A percentile compares a stretch with the other conserved stretches of the same genome.
Conservation (phyloP, 495 filamentous ascomycete species). For the Hypoxylon lienhwacheense region DNA sequence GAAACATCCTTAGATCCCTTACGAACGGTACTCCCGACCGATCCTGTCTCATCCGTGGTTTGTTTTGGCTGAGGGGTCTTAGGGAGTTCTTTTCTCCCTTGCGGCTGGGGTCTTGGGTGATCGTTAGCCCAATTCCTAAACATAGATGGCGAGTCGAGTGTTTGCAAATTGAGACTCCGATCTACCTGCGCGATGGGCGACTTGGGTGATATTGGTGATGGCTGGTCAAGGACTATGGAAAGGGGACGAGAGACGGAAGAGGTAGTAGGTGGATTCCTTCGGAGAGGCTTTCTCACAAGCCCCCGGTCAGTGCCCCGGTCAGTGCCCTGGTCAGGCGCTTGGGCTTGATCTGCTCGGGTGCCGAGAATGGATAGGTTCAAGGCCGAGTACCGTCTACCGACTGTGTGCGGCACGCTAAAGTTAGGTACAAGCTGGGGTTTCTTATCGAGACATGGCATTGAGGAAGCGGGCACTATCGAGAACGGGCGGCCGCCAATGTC, state of each 20-base stretch:
- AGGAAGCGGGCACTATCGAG: constrained; percentile 5
- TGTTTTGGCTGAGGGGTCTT: constrained; percentile 5
- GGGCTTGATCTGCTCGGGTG: constrained; percentile 11
- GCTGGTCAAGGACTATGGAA: constrained; percentile 54
- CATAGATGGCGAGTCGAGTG: constrained; percentile 35
- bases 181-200: constrained; percentile 8
- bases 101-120: constrained; percentile 10
- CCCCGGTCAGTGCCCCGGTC: too few species aligned
- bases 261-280: constrained; percentile 48
- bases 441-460: constrained; percentile 16
- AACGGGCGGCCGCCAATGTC: constrained; percentile 22
- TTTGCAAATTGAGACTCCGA: constrained; percentile 13
- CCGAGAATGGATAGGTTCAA: constrained; percentile 26
- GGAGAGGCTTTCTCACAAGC: constrained; percentile 23
- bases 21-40: not conserved
- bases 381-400: constrained; percentile 47
- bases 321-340: constrained; percentile 18
- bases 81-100: constrained; percentile 10
- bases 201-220: constrained; percentile 41
- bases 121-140: constrained; percentile 29
- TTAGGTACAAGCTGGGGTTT: constrained; percentile 42
- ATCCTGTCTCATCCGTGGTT: not conserved
- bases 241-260: constrained; percentile 49
- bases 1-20: too few species aligned
- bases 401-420: constrained; percentile 52